These are phyloP conservation scores for Pseudopyricularia cyperi DNA, from an alignment of 2,329 filamentous ascomycete species.

Conservation along the genomic window DNA sequence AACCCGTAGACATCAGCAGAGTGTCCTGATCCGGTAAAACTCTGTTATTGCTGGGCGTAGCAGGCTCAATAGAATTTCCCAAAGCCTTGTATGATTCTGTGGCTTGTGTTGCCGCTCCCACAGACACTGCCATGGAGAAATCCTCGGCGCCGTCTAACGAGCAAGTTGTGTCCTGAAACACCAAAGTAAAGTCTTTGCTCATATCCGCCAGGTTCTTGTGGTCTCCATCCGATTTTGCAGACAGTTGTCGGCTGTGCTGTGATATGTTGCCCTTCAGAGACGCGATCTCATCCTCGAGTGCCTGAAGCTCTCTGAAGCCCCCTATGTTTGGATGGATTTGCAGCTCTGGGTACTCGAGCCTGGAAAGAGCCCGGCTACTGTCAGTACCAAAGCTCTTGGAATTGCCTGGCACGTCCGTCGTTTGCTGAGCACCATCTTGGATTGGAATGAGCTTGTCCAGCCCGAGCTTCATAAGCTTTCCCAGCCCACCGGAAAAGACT, in stretches of 20 bases:
- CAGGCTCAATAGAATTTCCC: neutral
- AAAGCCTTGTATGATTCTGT: neutral
- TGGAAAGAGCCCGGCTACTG: slow-evolving; percentile 5
- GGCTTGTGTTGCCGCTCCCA: neutral
- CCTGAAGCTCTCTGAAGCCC: slow-evolving; percentile 9
- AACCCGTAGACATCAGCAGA: neutral
- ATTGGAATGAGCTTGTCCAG: slow-evolving; percentile 14
- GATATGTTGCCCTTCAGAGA: slow-evolving; percentile 7
- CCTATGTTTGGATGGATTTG: slow-evolving; percentile 8
- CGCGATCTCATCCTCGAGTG: slow-evolving; percentile 9
- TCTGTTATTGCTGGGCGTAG: neutral
- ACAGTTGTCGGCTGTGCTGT: neutral
- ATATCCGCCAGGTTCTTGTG: neutral
- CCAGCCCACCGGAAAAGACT: neutral
- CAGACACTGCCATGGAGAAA: neutral
- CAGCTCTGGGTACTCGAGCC: slow-evolving; percentile 12
- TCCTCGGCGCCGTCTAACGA: neutral
- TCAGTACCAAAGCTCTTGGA: slow-evolving; percentile 4
- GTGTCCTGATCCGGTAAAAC: neutral
- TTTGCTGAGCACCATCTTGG: neutral
- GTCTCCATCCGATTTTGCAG: neutral
- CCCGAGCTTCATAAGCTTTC: neutral
- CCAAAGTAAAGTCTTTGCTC: neutral
- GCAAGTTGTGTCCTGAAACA: neutral
- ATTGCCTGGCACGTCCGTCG: neutral